These are phyloP conservation scores for Kwoniella dejecticola DNA, from an alignment of 768 basidiomycete species.

Conservation along the genomic window DNA sequence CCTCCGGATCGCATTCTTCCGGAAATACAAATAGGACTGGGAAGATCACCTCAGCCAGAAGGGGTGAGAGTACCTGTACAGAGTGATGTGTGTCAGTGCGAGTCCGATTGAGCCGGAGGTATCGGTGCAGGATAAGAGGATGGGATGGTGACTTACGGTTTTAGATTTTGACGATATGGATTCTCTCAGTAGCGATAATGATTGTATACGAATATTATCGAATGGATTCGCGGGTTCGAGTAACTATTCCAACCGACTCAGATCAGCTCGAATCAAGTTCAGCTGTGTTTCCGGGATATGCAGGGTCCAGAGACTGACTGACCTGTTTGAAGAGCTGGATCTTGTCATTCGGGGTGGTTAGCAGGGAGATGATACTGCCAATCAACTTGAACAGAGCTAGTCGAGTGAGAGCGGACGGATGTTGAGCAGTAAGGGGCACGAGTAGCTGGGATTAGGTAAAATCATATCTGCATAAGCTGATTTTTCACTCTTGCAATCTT, in stretches of 20 bases:
- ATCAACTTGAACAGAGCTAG: slow-evolving; percentile 37
- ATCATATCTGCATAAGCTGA: no score
- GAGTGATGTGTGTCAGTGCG: no score
- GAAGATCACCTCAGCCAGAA: slow-evolving; percentile 3
- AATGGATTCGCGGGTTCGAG: slow-evolving; percentile 43
- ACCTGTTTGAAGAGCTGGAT: slow-evolving; percentile 38
- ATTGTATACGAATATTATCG: slow-evolving; percentile 31
- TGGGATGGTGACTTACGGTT: no score
- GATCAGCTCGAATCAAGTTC: slow-evolving; percentile 8
- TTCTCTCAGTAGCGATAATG: slow-evolving; percentile 33
- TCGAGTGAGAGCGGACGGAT: slow-evolving; percentile 23
- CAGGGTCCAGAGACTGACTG: no score
- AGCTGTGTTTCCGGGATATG: neutral
- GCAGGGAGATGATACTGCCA: slow-evolving; percentile 19
- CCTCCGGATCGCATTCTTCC: slow-evolving; percentile 1
- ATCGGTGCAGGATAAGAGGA: no score
- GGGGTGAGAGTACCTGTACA: neutral
- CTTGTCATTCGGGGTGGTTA: slow-evolving; percentile 9
- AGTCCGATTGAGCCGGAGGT: no score
- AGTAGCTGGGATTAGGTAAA: slow-evolving; percentile 34
- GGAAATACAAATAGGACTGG: slow-evolving; percentile 12
- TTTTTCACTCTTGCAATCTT: no score
- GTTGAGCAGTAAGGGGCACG: slow-evolving; percentile 32
- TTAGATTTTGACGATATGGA: slow-evolving; percentile 8
- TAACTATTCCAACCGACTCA: slow-evolving; percentile 9